Evolutionary conservation across 306 rosid genomes (phyloP).

Genomic region (Urtica urens): DNA sequence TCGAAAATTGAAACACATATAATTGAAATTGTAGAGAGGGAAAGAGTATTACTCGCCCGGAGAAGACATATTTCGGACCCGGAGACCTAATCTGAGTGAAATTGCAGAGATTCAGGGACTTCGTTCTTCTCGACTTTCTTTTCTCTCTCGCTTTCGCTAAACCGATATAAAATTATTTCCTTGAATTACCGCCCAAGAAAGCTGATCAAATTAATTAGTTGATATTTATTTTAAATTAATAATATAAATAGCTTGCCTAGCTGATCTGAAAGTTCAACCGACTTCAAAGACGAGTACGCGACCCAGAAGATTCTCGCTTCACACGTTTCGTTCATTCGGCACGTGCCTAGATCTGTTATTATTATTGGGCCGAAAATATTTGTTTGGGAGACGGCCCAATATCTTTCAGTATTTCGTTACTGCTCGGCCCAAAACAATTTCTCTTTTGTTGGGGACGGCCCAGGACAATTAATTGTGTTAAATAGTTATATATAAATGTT

Average conservation of each 20-base stretch:
- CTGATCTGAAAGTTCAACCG: no score
- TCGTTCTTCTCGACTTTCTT: background rate
- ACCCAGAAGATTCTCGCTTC: constrained; percentile 17
- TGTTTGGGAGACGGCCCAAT: no score
- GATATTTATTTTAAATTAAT: no score
- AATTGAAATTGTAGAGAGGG: background rate
- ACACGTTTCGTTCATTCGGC: background rate
- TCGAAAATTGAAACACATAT: background rate
- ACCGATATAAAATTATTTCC: background rate
- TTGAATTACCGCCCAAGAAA: constrained; percentile 1
- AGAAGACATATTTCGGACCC: constrained; percentile 51
- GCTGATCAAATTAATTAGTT: background rate
- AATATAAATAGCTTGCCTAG: no score
- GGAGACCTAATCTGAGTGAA: constrained; percentile 17
- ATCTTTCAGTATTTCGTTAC: no score
- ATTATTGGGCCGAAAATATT: background rate
- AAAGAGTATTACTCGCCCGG: constrained; percentile 73
- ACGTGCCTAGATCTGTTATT: background rate
- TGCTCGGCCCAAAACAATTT: no score
- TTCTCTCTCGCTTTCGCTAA: background rate
- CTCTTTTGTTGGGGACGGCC: no score
- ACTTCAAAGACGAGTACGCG: no score
- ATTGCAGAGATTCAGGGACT: constrained; percentile 12
- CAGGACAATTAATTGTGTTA: no score
- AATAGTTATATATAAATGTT: no score